Evolutionary conservation across 768 basidiomycete genomes (phyloP).

Genomic region (Hericium erinaceus): DNA sequence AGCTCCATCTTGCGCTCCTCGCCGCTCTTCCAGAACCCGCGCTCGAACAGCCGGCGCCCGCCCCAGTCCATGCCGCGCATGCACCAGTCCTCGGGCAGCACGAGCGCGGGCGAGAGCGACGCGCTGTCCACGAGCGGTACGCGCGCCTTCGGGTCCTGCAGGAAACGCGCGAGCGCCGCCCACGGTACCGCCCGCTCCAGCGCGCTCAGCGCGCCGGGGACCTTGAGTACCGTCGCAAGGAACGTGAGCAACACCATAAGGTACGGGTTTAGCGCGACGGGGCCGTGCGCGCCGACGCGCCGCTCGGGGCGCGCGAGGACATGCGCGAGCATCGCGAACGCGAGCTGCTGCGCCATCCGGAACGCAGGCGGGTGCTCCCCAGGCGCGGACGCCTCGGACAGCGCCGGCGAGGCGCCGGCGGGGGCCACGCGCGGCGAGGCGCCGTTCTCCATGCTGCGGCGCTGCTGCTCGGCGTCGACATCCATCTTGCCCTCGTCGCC

Average conservation of each 20-base stretch:
- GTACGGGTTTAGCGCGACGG: constrained; percentile 71
- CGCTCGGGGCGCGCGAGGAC: constrained; percentile 58
- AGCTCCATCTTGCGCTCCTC: constrained; percentile 38
- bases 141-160: constrained; percentile 48
- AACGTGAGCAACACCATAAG: constrained; percentile 83
- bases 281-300: constrained; percentile 39
- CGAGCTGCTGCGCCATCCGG: constrained; percentile 66
- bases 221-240: constrained; percentile 66
- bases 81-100: constrained; percentile 90
- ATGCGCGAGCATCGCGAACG: constrained; percentile 68
- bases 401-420: constrained; percentile 24
- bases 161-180: constrained; percentile 59
- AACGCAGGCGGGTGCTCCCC: constrained; percentile 47
- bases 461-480: constrained; percentile 42
- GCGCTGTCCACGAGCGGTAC: constrained; percentile 24
- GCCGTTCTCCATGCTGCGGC: constrained; percentile 17
- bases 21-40: constrained; percentile 81
- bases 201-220: constrained; percentile 46
- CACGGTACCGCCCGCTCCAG: constrained; percentile 81
- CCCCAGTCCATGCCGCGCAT: constrained; percentile 96
- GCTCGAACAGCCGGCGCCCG: constrained; percentile 79
- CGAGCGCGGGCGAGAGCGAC: constrained; percentile 1
- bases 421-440: constrained; percentile 16
- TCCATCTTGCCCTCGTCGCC: constrained; percentile 53
- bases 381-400: constrained; percentile 19